Percentiles rank a stretch among this genome's conserved stretches.
Evolutionary conservation across 306 rosid species (phyloP).

Genomic region (Lathyrus tuberosus): DNA sequence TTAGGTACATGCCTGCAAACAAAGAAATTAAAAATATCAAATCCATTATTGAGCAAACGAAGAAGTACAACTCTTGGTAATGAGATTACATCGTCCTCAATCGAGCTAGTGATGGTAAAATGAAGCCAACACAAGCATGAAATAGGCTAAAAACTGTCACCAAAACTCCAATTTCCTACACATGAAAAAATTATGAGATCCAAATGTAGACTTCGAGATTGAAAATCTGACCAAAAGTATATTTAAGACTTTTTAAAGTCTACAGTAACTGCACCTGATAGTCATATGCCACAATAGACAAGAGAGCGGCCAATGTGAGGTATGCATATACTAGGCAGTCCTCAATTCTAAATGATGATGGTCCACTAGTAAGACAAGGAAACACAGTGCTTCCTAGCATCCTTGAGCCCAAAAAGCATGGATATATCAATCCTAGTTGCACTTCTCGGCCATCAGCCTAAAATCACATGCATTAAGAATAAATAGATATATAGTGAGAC

Average conservation of each 20-base stretch:
- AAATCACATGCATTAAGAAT: constrained; percentile 38
- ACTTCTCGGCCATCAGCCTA: constrained; percentile 98
- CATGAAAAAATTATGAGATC: constrained; percentile 31
- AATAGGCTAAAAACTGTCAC: constrained; percentile 73
- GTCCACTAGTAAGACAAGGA: constrained; percentile 82
- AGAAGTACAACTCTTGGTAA: constrained; percentile 24
- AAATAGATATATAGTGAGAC: not conserved
- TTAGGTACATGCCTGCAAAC: constrained; percentile 85
- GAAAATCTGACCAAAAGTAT: constrained; percentile 21
- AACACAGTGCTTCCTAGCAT: constrained; percentile 90
- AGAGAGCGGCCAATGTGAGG: constrained; percentile 58
- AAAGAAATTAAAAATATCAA: constrained; percentile 30
- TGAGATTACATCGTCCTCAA: constrained; percentile 87
- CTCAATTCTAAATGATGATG: constrained; percentile 72
- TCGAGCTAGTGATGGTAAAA: constrained; percentile 88
- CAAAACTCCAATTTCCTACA: constrained; percentile 87
- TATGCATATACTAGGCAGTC: constrained; percentile 72
- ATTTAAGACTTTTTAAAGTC: constrained; percentile 25
- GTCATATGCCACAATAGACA: constrained; percentile 77
- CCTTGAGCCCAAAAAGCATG: constrained; percentile 81
- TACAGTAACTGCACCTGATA: constrained; percentile 68
- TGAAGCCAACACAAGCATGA: constrained; percentile 74
- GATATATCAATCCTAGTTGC: constrained; percentile 80
- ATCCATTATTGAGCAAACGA: constrained; percentile 33
- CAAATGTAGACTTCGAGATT: constrained; percentile 29